Conservation (phyloP, 2,329 filamentous ascomycete species). For the Hypoxylon rubiginosum region DNA sequence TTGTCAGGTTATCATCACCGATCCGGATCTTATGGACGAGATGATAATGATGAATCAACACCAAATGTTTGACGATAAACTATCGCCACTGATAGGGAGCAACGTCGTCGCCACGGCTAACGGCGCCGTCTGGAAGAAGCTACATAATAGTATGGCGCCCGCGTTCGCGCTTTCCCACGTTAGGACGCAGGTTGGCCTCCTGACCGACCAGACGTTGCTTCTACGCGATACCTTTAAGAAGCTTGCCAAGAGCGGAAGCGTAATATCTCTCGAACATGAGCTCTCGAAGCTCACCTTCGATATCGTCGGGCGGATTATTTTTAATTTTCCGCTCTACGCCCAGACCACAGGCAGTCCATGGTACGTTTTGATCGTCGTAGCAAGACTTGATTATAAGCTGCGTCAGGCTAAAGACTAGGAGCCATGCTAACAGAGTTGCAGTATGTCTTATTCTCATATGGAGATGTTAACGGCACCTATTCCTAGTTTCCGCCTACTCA, state of each 20-base stretch:
- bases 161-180: not conserved
- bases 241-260: not conserved
- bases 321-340: not conserved
- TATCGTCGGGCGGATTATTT: not conserved
- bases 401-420: not conserved
- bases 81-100: not conserved
- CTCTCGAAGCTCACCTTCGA: constrained; percentile 2
- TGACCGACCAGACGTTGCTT: not conserved
- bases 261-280: not conserved
- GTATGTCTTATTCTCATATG: not conserved
- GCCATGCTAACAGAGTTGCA: not conserved
- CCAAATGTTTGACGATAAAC: constrained; percentile 1
- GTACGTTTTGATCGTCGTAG: not conserved
- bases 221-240: not conserved
- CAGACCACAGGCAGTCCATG: not conserved
- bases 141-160: not conserved
- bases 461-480: not conserved
- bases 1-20: not conserved
- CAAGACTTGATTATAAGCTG: not conserved
- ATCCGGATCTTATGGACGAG: not conserved
- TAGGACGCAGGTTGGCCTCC: not conserved
- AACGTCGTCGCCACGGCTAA: not conserved
- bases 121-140: constrained; percentile 1
- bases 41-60: not conserved
- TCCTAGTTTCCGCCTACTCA: not conserved